Base-by-base conservation (phyloP, 352 stramenopile genomes). In the Pythium plurisporium region DNA sequence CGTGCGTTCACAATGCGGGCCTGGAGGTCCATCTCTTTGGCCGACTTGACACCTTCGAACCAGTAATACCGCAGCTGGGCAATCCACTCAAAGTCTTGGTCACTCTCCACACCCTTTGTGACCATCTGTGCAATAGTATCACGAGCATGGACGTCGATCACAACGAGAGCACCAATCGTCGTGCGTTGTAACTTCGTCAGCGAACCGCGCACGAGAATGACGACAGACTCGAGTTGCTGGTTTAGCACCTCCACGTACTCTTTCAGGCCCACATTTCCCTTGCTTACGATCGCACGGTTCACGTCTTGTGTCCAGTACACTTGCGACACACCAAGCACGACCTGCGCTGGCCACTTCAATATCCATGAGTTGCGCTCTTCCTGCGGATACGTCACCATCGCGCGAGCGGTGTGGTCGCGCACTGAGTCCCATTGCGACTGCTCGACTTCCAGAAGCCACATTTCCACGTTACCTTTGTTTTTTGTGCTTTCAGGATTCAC, bases 241-340 rank as follows among this genome's bases (percentile, higher is more conserved):
- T 97, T 98, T 15, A 98, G 74, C 38, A 79, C 68, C 29, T 91
- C 53, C 3, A 95, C 65, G 46, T 96, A 96, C 17, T 79, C 59
- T 36, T 85, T 72, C 10, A 98, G 70, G 0, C 79, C 88, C 6
- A 67, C 67, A 26, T 86, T 83, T 6, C 80, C 85, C 15, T 83
- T 84, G 14, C 62, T 63, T 17, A 76, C 79, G 60, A 98, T 93
- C 4, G 91, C 83, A 20, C 78, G 65, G 4, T 91, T 95, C 11
- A 97, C 91, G 48, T 98, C 87, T 40, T 92, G 76, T 1, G 94
- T 98, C 94, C 94, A 98, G 63, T 96, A 98, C 9, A 98, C 85
- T 57, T 97, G 88, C 4, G 82, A 96, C 3, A 87, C 88, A 5
- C 84, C 94, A 2, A 98, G 71, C 5, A 98, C 89, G 22, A 97